Base-by-base conservation (phyloP, 208 protist genomes). In the Trypanosoma grayi region DNA sequence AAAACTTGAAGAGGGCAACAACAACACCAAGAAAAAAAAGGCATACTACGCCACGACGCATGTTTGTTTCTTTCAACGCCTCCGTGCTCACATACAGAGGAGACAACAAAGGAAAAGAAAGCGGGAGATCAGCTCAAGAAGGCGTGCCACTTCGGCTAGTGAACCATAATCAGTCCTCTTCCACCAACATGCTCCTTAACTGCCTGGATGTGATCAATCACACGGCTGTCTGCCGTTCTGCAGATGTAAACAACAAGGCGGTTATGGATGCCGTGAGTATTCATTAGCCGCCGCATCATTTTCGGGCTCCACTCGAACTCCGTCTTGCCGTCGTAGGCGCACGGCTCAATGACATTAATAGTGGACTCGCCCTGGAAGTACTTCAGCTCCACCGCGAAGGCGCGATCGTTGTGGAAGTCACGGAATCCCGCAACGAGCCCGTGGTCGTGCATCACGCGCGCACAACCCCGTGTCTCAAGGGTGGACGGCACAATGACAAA, bases 271-370 rank as follows among this genome's bases (percentile, higher is more conserved):
- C 87, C 85, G 52, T 93, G 85, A 18, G 81, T 80, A 70, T 91
- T 92, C 50, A 93, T 55, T 16, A 94, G 59, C 3, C 85, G 81
- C 4, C 90, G 79, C 84, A 96, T 93, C 90, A 96, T 96, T 70
- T 94, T 93, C 4, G 90, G 90, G 41, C 87, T 94, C 90, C 90
- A 96, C 67, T 96, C 90, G 61, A 94, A 93, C 70, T 96, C 83
- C 25, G 81, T 91, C 61, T 88, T 88, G 28, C 85, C 85, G 51
- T 94, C 86, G 68, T 89, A 93, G 34, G 76, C 79, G 65, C 86
- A 90, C 10, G 90, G 85, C 72, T 92, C 87, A 73, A 96, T 92
- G 40, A 92, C 75, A 47, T 89, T 86, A 63, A 96, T 86, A 4
- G 86, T 93, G 13, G 85, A 79, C 28, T 90, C 85, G 37, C 84